Evolutionary conservation across 1,139 yeast genomes (phyloP).

Genomic region (Arxiozyma bovina): DNA sequence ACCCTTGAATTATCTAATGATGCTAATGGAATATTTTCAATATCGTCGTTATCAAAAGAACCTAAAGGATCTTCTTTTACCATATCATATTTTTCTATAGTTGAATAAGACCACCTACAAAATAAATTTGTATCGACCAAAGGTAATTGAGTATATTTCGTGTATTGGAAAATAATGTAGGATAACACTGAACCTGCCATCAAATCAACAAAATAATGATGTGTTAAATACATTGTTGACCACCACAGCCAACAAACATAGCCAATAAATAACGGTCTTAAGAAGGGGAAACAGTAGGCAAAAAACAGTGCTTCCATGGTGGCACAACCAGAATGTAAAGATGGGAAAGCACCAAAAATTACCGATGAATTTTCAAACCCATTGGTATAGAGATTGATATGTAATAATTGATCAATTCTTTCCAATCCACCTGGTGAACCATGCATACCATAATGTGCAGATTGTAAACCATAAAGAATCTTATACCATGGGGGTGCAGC

Average conservation of each 20-base stretch:
- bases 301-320: slow-evolving; percentile 87
- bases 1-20: slow-evolving; percentile 2
- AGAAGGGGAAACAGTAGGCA: slow-evolving; percentile 69
- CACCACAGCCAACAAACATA: slow-evolving; percentile 95
- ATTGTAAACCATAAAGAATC: slow-evolving; percentile 70
- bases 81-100: slow-evolving; percentile 30
- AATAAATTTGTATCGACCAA: slow-evolving; percentile 49
- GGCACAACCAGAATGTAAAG: slow-evolving; percentile 88
- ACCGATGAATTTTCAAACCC: slow-evolving; percentile 82
- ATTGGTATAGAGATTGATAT: slow-evolving; percentile 78
- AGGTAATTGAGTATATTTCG: slow-evolving; percentile 72
- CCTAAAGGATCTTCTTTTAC: slow-evolving; percentile 32
- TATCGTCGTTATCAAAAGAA: slow-evolving; percentile 19
- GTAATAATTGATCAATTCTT: slow-evolving; percentile 73
- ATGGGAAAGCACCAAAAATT: slow-evolving; percentile 97
- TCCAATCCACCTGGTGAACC: slow-evolving; percentile 97
- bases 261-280: slow-evolving; percentile 52
- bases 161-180: slow-evolving; percentile 58
- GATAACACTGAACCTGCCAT: slow-evolving; percentile 84
- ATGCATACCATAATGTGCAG: slow-evolving; percentile 84
- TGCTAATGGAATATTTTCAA: slow-evolving; percentile 25
- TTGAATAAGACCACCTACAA: slow-evolving; percentile 77
- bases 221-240: slow-evolving; percentile 95
- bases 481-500: slow-evolving; percentile 99
- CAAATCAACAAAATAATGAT: slow-evolving; percentile 86